Base-by-base conservation (phyloP, 441 rosid genomes). In the Adansonia grandidieri region DNA sequence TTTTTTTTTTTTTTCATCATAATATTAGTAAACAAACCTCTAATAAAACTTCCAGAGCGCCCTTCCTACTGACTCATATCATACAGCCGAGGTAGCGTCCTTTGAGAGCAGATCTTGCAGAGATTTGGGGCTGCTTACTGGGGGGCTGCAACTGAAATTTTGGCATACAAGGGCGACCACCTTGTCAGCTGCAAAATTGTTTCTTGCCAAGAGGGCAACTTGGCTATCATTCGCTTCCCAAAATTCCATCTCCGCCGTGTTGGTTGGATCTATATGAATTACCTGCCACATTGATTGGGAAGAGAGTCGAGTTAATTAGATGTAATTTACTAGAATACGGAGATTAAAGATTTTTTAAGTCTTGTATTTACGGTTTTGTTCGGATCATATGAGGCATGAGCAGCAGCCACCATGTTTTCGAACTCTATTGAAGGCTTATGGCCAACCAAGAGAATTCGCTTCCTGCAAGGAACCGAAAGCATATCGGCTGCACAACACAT, bases 401-500 rank as follows among this genome's bases (percentile, higher is more conserved):
- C 97, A 67, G 97, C 89, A 28, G 89, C 86, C 77, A 96, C 88
- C 96, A 96, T 93, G 82, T 76, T 60, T 44, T 83, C 89, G 17
- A 93, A 88, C 51, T 89, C 97, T 28, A 5, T 5, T 0, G 90
- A 88, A 45, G 87, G 42, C 78, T 80, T 89, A 2, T 62, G 86
- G 71, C 97, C 97, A 76, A 96, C 90, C 77, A 93, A 71, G 60
- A 96, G 91, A 51, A 93, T 85, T 80, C 92, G 91, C 81, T 91
- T 93, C 80, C 85, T 73, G 13, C 89, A 88, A 60, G 94, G 91
- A 56, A 87, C 71, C 0, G 88, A 75, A 75, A 89, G 77, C 92
- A 92, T 91, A 67, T 89, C 97, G 1, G 96, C 97, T 0, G 92
- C 98, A 80, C 94, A 91, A 79, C 97, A 96, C 99, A 92, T 91